Conservation (phyloP, 2,329 filamentous ascomycete species). For the Scopulariopsis brevicaulis region DNA sequence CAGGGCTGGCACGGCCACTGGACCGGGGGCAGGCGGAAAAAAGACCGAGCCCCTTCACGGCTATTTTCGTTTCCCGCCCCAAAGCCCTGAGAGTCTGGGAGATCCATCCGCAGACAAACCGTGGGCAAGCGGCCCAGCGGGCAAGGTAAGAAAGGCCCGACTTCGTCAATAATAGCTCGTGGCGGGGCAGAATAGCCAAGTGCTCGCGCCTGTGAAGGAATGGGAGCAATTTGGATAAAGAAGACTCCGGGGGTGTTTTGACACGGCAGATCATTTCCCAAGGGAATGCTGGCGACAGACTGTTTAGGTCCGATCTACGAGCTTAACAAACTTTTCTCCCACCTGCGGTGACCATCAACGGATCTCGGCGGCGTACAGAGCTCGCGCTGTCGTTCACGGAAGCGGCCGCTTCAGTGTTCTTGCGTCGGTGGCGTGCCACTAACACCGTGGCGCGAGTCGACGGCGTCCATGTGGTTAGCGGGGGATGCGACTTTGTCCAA, state of each 20-base stretch:
- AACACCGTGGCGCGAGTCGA: slow-evolving; percentile 1
- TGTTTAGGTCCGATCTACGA: background rate
- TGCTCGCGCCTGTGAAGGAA: background rate
- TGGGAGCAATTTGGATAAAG: slow-evolving; percentile 5
- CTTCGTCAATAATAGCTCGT: background rate
- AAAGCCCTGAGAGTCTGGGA: background rate
- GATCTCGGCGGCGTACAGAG: too few relatives aligned
- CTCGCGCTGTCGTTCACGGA: too few relatives aligned
- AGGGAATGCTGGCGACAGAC: background rate
- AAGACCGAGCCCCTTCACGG: background rate
- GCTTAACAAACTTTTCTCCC: background rate
- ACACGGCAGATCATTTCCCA: too few relatives aligned
- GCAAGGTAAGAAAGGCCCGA: background rate
- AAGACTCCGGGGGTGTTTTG: background rate
- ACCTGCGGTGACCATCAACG: too few relatives aligned
- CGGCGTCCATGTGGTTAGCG: background rate
- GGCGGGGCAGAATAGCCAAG: background rate
- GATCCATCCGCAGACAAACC: too few relatives aligned
- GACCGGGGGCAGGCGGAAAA: too few relatives aligned
- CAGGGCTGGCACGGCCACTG: too few relatives aligned
- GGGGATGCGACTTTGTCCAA: background rate
- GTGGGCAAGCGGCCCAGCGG: background rate
- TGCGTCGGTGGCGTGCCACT: background rate
- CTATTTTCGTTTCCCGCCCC: background rate
- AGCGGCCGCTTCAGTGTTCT: too few relatives aligned